Percentiles rank a stretch among this genome's conserved stretches.
Conservation (phyloP, 2,329 filamentous ascomycete species). For the Aspergillus pseudoterreus region DNA sequence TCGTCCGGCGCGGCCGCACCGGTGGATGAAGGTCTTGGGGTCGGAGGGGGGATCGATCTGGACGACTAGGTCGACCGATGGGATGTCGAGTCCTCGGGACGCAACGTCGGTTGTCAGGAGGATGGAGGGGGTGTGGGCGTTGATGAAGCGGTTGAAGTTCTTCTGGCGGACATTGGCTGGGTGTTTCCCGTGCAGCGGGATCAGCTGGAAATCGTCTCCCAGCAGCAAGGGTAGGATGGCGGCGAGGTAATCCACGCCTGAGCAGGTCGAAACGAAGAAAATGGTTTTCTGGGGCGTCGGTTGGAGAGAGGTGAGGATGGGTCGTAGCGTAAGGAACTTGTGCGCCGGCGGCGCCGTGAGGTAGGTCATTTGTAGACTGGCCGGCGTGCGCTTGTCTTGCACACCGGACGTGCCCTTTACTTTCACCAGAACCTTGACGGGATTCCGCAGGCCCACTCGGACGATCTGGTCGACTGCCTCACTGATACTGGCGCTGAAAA, state of each 20-base stretch:
- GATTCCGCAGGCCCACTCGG: constrained; percentile 85
- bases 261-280: constrained; percentile 89
- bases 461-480: constrained; percentile 94
- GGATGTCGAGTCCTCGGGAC: constrained; percentile 85
- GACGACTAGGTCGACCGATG: constrained; percentile 83
- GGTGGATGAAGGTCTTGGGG: constrained; percentile 74
- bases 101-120: constrained; percentile 91
- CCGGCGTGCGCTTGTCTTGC: constrained; percentile 83
- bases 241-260: constrained; percentile 91
- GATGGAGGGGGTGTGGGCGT: constrained; percentile 69
- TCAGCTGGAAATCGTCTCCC: constrained; percentile 62
- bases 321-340: constrained; percentile 71
- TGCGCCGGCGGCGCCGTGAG: constrained; percentile 69
- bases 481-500: constrained; percentile 94
- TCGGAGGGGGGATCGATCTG: constrained; percentile 84
- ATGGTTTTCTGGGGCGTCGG: constrained; percentile 79
- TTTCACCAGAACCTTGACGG: constrained; percentile 90
- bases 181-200: constrained; percentile 89
- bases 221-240: constrained; percentile 72
- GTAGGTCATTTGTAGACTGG: constrained; percentile 86
- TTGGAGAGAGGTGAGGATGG: constrained; percentile 66
- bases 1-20: constrained; percentile 61
- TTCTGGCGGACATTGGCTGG: constrained; percentile 80
- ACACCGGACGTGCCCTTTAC: constrained; percentile 73
- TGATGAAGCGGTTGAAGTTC: constrained; percentile 79